phyloP scores from a whole-genome alignment of 2,329 filamentous ascomycete genomes.

The Neofusicoccum cordaticola region DNA sequence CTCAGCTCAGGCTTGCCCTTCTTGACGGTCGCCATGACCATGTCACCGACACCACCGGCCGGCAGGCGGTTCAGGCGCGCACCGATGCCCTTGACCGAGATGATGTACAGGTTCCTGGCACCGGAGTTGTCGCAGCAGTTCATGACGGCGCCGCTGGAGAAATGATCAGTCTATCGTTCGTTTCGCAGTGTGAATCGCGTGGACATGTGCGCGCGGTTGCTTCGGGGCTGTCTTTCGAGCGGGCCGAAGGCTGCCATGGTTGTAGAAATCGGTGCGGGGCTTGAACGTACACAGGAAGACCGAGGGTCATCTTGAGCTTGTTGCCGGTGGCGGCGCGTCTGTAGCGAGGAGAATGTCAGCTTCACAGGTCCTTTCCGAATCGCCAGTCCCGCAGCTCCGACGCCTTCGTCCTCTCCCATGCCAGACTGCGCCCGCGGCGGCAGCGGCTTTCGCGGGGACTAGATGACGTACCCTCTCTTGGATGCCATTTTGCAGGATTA shows the following conservation, averaged over 20 bases:
- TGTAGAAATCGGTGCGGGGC: constrained; percentile 8
- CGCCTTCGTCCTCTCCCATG: not conserved
- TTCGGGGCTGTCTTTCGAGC: constrained; percentile 19
- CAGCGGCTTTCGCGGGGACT: not conserved
- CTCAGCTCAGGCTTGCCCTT: constrained; percentile 99
- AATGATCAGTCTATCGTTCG: constrained; percentile 27
- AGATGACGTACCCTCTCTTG: constrained; percentile 37
- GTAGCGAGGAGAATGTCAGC: constrained; percentile 28
- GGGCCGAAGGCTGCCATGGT: not conserved
- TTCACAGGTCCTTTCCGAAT: constrained; percentile 2
- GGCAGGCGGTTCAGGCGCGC: constrained; percentile 96
- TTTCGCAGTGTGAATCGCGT: constrained; percentile 16
- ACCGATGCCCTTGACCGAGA: constrained; percentile 98
- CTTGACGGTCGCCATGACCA: constrained; percentile 99
- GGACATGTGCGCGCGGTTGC: constrained; percentile 14
- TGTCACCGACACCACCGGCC: constrained; percentile 96
- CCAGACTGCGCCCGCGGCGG: not conserved
- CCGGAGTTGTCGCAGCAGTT: constrained; percentile 99
- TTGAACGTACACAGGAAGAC: constrained; percentile 93
- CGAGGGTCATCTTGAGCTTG: constrained; percentile 99
- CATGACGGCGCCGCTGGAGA: constrained; percentile 89
- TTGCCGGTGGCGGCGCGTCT: constrained; percentile 87
- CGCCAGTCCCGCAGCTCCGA: not conserved
- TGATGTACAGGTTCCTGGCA: constrained; percentile 99
- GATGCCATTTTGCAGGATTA: constrained; percentile 38